phyloP scores from a whole-genome alignment of 306 rosid species.

The Citrullus amarus region DNA sequence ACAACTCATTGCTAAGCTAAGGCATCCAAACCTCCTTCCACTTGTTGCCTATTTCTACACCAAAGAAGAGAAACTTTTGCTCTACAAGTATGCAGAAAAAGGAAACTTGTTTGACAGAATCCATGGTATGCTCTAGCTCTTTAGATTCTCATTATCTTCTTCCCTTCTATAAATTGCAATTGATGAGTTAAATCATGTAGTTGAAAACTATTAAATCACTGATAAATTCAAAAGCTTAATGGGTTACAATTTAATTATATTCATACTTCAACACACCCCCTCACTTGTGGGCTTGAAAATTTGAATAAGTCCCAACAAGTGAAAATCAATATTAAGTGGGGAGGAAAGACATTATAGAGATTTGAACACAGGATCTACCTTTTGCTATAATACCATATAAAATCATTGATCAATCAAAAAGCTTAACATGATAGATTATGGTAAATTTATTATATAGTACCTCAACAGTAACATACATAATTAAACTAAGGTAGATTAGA shows the following conservation, averaged over 20 bases:
- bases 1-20: slow-evolving; percentile 31
- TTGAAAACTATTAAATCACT: background rate
- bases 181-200: background rate
- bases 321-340: no score
- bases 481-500: background rate
- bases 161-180: background rate
- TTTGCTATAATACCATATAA: no score
- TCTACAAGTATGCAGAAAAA: slow-evolving; percentile 36
- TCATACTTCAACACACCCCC: no score
- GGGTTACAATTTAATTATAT: no score
- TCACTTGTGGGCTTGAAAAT: no score
- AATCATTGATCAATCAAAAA: no score
- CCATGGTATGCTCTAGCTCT: slow-evolving; percentile 34
- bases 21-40: slow-evolving; percentile 51
- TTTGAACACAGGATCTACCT: no score
- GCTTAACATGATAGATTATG: no score
- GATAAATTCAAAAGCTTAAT: no score
- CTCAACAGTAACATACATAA: background rate
- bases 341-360: no score
- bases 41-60: slow-evolving; percentile 51
- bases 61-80: slow-evolving; percentile 55
- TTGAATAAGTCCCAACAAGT: no score
- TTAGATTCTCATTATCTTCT: background rate
- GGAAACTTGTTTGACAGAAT: slow-evolving; percentile 57
- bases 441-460: background rate